A percentile compares a stretch with the other conserved stretches of the same genome.
These are phyloP conservation scores for Hymenoscyphus repandus DNA, from an alignment of 2,329 filamentous ascomycete genomes.

Conservation along the genomic window DNA sequence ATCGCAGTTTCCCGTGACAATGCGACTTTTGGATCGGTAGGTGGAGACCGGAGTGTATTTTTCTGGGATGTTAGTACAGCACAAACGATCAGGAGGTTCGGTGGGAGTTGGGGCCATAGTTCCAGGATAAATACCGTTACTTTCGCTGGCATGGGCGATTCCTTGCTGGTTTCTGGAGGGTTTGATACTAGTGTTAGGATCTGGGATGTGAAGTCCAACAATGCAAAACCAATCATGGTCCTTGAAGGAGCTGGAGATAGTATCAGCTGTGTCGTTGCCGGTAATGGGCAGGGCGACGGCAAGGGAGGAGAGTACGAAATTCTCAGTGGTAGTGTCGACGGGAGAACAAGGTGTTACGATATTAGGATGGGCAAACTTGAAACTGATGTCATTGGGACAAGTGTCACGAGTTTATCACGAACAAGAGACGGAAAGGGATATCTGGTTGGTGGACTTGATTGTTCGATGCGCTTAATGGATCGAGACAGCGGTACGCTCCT, in stretches of 20 bases:
- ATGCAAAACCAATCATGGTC: constrained; percentile 63
- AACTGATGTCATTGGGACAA: constrained; percentile 63
- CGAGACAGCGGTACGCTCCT: constrained; percentile 67
- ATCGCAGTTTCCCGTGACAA: constrained; percentile 73
- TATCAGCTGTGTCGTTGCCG: constrained; percentile 38
- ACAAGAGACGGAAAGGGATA: constrained; percentile 70
- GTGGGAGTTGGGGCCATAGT: constrained; percentile 40
- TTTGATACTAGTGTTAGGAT: constrained; percentile 72
- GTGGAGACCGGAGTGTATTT: constrained; percentile 87
- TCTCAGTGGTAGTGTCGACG: constrained; percentile 76
- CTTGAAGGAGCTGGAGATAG: constrained; percentile 69
- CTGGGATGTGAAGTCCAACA: constrained; percentile 61
- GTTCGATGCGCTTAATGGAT: constrained; percentile 75
- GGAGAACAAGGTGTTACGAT: constrained; percentile 76
- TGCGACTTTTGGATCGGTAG: constrained; percentile 76
- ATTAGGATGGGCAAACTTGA: constrained; percentile 67
- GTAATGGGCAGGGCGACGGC: constrained; percentile 6
- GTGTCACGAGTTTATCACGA: constrained; percentile 70
- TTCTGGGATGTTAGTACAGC: constrained; percentile 89
- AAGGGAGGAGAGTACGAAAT: constrained; percentile 47
- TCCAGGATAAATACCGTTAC: constrained; percentile 68
- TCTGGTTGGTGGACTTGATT: constrained; percentile 72
- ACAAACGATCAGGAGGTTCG: constrained; percentile 70
- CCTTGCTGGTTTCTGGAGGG: constrained; percentile 65
- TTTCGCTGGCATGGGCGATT: constrained; percentile 73